A percentile compares a stretch with the other conserved stretches of the same genome.
Evolutionary conservation across 1,284 basidiomycete species (phyloP).

Genomic region (Malassezia obtusa): DNA sequence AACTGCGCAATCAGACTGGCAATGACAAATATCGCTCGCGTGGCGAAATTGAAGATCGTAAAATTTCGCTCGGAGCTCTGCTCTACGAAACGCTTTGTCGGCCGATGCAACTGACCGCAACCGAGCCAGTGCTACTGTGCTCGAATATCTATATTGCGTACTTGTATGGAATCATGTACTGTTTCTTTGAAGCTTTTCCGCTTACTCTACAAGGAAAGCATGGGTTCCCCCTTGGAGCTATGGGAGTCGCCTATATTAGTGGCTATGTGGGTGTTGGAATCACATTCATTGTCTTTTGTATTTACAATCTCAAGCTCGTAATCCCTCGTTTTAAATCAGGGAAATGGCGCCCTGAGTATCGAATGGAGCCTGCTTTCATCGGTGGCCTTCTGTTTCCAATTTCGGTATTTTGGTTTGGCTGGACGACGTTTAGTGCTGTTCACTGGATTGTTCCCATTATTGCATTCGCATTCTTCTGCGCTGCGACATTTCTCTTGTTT

Average conservation of each 20-base stretch:
- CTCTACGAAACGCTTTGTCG: conserved; percentile 14
- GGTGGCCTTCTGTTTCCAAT: conserved; percentile 63
- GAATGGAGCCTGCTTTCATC: conserved; percentile 51
- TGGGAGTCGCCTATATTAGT: conserved; percentile 19
- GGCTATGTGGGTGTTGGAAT: conserved; percentile 15
- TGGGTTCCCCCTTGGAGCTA: conserved; percentile 19
- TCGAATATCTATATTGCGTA: conserved; percentile 17
- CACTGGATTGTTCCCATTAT: conserved; percentile 47
- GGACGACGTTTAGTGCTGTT: conserved; percentile 33
- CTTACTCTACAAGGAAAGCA: conserved; percentile 17
- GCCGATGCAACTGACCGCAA: conserved; percentile 21
- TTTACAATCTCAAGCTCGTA: conserved; percentile 10
- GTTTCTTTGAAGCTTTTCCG: conserved; percentile 23
- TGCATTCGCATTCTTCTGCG: conserved; percentile 27
- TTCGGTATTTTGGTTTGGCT: conserved; percentile 56
- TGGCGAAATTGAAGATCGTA: conserved; percentile 21
- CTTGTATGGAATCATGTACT: conserved; percentile 17
- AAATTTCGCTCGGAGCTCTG: background rate
- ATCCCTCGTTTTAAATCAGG: conserved; percentile 14
- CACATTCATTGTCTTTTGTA: conserved; percentile 12
- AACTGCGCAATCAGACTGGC: conserved; percentile 15
- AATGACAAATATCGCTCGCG: conserved; percentile 4
- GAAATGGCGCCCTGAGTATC: conserved; percentile 49
- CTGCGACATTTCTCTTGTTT: conserved; percentile 9
- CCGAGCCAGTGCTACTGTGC: conserved; percentile 20